phyloP scores from a whole-genome alignment of 352 stramenopile genomes.

The Aphanomyces cochlioides region DNA sequence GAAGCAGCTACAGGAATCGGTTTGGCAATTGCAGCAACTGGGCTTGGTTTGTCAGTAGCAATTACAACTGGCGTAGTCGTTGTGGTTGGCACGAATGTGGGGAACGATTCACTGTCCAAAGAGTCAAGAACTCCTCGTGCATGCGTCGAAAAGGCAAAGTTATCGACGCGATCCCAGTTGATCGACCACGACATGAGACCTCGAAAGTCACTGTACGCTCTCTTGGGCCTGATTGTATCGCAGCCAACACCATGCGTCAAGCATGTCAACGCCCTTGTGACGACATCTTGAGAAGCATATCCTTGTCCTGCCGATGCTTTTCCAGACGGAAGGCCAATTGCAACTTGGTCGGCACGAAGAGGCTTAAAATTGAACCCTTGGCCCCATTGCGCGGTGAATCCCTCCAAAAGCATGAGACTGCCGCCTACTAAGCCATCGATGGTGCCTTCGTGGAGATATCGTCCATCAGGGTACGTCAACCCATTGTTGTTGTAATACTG shows the following conservation, averaged over 20 bases:
- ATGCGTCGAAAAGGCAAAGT: conserved; percentile 20
- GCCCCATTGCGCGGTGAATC: conserved; percentile 21
- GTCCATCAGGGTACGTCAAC: conserved; percentile 23
- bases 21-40: no score
- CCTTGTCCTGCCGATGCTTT: conserved; percentile 7
- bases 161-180: conserved; percentile 28
- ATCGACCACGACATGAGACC: conserved; percentile 29
- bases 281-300: background rate
- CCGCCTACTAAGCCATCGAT: conserved; percentile 24
- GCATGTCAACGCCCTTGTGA: conserved; percentile 7
- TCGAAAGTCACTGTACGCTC: conserved; percentile 4
- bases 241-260: conserved; percentile 23
- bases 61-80: background rate
- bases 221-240: conserved; percentile 15
- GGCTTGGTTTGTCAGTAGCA: background rate
- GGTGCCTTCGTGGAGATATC: conserved; percentile 26
- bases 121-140: conserved; percentile 10
- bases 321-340: conserved; percentile 20
- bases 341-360: conserved; percentile 24
- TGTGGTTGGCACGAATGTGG: background rate
- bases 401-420: conserved; percentile 28
- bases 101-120: background rate
- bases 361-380: conserved; percentile 14
- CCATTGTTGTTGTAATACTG: conserved; percentile 31
- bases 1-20: background rate